Evolutionary conservation across 192 early-diverging fungal genomes (phyloP), one percentile per base, ranked within the genome.

Genomic region (Coemansia sp.): DNA sequence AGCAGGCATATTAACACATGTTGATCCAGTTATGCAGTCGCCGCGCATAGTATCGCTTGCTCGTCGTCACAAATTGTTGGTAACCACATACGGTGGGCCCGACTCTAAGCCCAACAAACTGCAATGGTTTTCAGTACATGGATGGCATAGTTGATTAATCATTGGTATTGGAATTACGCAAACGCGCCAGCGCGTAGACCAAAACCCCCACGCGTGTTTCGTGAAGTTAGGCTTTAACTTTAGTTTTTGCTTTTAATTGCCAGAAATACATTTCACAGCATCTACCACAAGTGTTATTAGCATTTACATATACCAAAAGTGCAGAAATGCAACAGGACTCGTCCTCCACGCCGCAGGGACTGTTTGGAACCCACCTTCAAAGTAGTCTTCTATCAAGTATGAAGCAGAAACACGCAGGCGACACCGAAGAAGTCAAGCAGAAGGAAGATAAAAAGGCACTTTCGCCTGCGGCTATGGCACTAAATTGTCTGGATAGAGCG

Each of bases 11-110:
- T 95, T 98, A 0, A 84, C 91, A 0, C 83, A 88, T 31, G 88
- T 85, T 19, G 83, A 74, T 1, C 89, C 93, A 6, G 88, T 94
- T 57, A 66, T 91, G 11, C 87, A 91, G 64, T 90, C 92, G n/a
- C 93, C 91, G 6, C 83, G 83, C 21, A 61, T 94, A 54, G 84
- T 89, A 21, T 80, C 78, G 51, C 85, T 87, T 21, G 88, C 93
- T 62, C 88, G 90, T 57, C 85, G 90, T 54, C 80, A 86, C 24
- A 86, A 87, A 1, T 59, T 94, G 54, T 78, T 87, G 52, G 76
- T 94, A 32, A 91, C 91, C 42, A 94, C 93, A 2, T 96, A 94
- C 72, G 94, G 94, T 29, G 78, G 74, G 20, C 81, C 84, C 42
- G 94, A 94, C 66, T 94, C 93, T 70, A 75, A 87, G 54, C 85